These are phyloP conservation scores for Cryptococcus sp. DNA, from an alignment of 1,284 basidiomycete species.

Conservation along the genomic window DNA sequence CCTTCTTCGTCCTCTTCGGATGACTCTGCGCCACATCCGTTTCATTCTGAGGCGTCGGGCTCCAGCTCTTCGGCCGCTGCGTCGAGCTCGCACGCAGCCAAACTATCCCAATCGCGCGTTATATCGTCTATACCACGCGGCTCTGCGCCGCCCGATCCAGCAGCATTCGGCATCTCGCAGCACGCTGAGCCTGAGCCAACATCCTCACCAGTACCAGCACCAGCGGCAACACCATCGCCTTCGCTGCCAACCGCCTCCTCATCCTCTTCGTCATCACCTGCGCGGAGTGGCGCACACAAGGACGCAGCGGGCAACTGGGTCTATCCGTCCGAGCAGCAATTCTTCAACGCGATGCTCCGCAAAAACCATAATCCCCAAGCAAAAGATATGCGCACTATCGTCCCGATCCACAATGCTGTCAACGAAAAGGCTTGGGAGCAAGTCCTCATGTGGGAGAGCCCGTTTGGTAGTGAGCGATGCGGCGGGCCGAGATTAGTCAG, in stretches of 20 bases:
- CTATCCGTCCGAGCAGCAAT: slow-evolving; percentile 97
- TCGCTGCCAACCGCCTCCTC: slow-evolving; percentile 15
- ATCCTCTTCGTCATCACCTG: slow-evolving; percentile 13
- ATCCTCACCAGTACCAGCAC: not conserved
- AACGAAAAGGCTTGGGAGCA: slow-evolving; percentile 96
- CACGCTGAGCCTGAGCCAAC: not conserved
- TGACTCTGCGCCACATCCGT: slow-evolving; percentile 40
- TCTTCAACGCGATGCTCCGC: slow-evolving; percentile 91
- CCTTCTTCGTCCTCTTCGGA: slow-evolving; percentile 10
- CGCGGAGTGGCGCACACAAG: slow-evolving; percentile 13
- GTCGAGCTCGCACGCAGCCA: not conserved
- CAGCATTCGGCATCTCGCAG: no score
- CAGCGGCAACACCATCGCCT: slow-evolving; percentile 3
- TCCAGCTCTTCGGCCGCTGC: not conserved
- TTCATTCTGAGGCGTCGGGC: slow-evolving; percentile 27
- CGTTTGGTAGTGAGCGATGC: slow-evolving; percentile 74
- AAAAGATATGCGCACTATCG: slow-evolving; percentile 89
- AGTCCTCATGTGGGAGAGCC: slow-evolving; percentile 84
- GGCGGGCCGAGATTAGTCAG: slow-evolving; percentile 62
- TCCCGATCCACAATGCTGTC: slow-evolving; percentile 98
- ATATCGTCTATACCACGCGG: slow-evolving; percentile 82
- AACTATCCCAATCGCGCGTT: slow-evolving; percentile 63
- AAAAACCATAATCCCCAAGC: slow-evolving; percentile 80
- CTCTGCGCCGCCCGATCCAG: not conserved
- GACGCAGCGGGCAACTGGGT: slow-evolving; percentile 71